Base-by-base conservation (phyloP, 108 stramenopile species). In the Conticribra weissflogii region DNA sequence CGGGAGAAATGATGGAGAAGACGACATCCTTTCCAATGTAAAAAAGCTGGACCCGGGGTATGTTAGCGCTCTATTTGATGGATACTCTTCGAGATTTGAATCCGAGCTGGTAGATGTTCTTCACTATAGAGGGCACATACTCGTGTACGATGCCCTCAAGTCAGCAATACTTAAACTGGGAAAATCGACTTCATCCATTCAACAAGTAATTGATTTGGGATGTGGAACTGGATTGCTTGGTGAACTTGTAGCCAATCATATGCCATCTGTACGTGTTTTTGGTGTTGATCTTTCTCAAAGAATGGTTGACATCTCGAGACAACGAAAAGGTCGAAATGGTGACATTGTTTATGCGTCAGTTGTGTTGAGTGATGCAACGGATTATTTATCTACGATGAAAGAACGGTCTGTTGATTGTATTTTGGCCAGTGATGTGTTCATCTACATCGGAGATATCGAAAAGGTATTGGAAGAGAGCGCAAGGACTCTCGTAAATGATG, bases 341-440 rank as follows among this genome's bases (percentile, higher is more conserved):
- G 63, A 32, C 19, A 64, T 56, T 41, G 71, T 66, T n/a, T 66
- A 66, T 53, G 32, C 41, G 4, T 27, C 36, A 5, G 71, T 71
- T 21, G 57, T 24, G 28, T 32, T 56, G 31, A 31, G 32, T 22
- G 64, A 71, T 41, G 71, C 71, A 33, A 28, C 53, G 21, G 54
- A 53, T 19, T 71, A 55, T 32, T 54, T 71, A 31, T 66, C 63
- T 4, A 66, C 54, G 14, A 33, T 66, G 54, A 54, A 71, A 15
- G 53, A 28, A 17, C n/a, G 16, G 25, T 55, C 64, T 5, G 32
- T 71, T 15, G 71, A 71, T 24, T 66, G 63, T 21, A 33, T 71
- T 29, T 12, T 66, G n/a, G 71, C 71, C 18, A 56, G 64, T 22
- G 71, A 71, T 65, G 71, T 71, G 36, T 71, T 71, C 65, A 71